Evolutionary conservation across 2,329 filamentous ascomycete genomes (phyloP), one percentile per base, ranked within the genome.

Genomic region (Thelonectria discophora): DNA sequence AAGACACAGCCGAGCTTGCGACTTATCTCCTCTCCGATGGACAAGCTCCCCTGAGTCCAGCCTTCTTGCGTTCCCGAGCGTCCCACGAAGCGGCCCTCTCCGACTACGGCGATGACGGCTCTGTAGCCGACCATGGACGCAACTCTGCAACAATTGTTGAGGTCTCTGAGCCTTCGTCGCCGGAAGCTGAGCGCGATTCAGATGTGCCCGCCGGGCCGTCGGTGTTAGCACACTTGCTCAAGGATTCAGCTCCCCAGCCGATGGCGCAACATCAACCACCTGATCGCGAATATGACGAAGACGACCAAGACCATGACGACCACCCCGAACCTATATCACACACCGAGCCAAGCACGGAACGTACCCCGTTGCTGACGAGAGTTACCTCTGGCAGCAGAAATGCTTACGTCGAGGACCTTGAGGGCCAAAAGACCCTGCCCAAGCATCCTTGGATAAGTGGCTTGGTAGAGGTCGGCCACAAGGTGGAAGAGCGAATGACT

Each of bases 1-100:
- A 95, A 77, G 90, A 95, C 73, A 96, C 93, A 2, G 92, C 93
- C 53, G 92, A 97, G 77, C 83, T 97, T 58, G 93, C 93, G 45
- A 92, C 87, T 17, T 93, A 94, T 74, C 89, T 92, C 51, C 84
- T 97, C 27, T 89, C 89, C 40, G 87, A 91, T 69, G 83, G 84
- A 69, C 78, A 82, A 59, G 75, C 78, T 60, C 69, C 74, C 45
- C 78, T 76, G 45, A 79, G 75, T 62, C 77, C 81, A 5, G 78
- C 80, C 10, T 83, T 87, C 60, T 76, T 86, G n/a, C 74, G 75
- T 40, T 65, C 70, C 8, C 71, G 75, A 60, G 56, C 69, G 13
- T 75, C 74, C 17, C 72, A 74, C 13, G 75, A 77, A 32, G 58
- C 69, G 12, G 69, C 72, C 18, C 57, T 42, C 9, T 59, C 68